phyloP scores from a whole-genome alignment of 2,329 filamentous ascomycete genomes.

The Orbilia ellipsospora region DNA sequence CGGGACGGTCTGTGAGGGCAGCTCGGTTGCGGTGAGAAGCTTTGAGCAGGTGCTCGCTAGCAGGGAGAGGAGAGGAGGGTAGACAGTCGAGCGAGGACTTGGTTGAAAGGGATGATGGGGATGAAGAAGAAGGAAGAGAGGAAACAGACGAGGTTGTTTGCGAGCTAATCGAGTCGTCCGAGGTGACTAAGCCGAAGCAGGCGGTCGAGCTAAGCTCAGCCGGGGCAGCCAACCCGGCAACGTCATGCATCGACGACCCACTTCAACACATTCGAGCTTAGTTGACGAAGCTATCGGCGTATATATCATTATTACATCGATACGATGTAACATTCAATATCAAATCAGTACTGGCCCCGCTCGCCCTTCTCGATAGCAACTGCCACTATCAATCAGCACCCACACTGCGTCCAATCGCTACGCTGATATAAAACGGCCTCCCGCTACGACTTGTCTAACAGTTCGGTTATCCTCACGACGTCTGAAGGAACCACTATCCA shows the following conservation, averaged over 20 bases:
- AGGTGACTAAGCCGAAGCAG: neutral
- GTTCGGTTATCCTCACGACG: neutral
- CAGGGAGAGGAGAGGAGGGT: neutral
- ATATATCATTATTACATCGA: neutral
- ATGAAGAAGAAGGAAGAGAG: neutral
- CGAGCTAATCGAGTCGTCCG: too few species aligned
- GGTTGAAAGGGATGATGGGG: neutral
- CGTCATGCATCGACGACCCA: neutral
- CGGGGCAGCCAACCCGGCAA: neutral
- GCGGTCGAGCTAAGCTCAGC: neutral
- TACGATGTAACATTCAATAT: neutral
- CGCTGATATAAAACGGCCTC: neutral
- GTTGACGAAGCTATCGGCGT: too few species aligned
- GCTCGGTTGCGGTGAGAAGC: neutral
- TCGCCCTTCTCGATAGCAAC: too few species aligned
- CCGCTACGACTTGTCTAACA: neutral
- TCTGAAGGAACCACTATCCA: slow-evolving; percentile 4
- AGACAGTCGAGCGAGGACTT: too few species aligned
- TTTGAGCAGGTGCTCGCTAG: slow-evolving; percentile 3
- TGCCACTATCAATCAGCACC: neutral
- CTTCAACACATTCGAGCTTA: slow-evolving; percentile 5
- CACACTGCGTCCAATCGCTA: neutral
- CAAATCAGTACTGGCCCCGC: too few species aligned
- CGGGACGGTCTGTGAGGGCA: neutral
- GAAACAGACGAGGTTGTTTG: too few species aligned